A percentile compares a stretch with the other conserved stretches of the same genome.
phyloP scores from a whole-genome alignment of 1,284 basidiomycete genomes.

The Leucoagaricus sp. region DNA sequence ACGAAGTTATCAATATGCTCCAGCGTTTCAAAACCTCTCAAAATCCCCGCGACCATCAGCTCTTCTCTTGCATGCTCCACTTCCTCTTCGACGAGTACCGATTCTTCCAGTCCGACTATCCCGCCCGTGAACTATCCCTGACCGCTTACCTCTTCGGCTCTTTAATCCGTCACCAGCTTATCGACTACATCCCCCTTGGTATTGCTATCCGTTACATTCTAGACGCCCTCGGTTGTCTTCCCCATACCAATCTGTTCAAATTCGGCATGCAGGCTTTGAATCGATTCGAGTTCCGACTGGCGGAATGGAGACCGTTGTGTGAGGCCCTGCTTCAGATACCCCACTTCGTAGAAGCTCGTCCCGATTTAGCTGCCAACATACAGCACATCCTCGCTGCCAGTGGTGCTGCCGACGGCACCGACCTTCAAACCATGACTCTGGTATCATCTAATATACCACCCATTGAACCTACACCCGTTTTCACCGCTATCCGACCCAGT shows the following conservation, averaged over 20 bases:
- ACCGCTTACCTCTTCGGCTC: constrained; percentile 97
- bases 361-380: constrained; percentile 80
- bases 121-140: constrained; percentile 92
- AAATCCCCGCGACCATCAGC: constrained; percentile 87
- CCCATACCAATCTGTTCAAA: constrained; percentile 92
- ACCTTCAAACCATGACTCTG: constrained; percentile 13
- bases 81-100: constrained; percentile 99
- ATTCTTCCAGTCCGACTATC: constrained; percentile 97
- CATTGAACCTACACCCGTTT: constrained; percentile 55
- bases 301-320: constrained; percentile 95
- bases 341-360: constrained; percentile 84
- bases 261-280: constrained; percentile 93
- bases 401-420: constrained; percentile 34
- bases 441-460: constrained; percentile 24
- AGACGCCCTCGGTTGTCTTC: constrained; percentile 88
- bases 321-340: constrained; percentile 88
- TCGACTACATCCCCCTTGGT: constrained; percentile 94
- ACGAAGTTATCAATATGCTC: constrained; percentile 89
- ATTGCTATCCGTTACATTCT: constrained; percentile 98
- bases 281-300: constrained; percentile 85
- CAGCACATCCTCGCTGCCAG: constrained; percentile 67
- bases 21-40: constrained; percentile 84
- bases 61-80: constrained; percentile 98
- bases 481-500: constrained; percentile 76
- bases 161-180: constrained; percentile 91